These are phyloP conservation scores for Rhodomyrtus tomentosa DNA, from an alignment of 345 rosid genomes.

Conservation along the genomic window DNA sequence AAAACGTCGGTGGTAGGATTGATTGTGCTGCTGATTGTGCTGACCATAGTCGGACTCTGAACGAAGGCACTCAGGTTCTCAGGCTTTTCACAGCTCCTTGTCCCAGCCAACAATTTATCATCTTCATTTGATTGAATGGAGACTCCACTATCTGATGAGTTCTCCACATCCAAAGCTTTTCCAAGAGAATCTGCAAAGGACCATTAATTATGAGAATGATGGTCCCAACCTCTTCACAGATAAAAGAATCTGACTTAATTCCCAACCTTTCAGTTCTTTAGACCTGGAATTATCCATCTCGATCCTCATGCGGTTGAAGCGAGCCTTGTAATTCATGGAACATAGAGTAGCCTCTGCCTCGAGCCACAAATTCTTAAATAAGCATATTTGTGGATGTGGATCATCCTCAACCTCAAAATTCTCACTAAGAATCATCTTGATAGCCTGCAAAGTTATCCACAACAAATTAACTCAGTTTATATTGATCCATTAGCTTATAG, in stretches of 20 bases:
- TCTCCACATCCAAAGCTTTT: neutral
- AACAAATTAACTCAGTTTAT: neutral
- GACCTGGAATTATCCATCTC: slow-evolving; percentile 36
- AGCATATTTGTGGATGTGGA: slow-evolving; percentile 36
- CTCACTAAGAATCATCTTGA: slow-evolving; percentile 55
- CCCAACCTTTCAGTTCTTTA: slow-evolving; percentile 3
- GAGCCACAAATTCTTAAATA: slow-evolving; percentile 92
- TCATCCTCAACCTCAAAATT: slow-evolving; percentile 51
- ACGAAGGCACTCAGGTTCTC: neutral
- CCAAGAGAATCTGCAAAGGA: neutral
- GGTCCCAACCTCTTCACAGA: neutral
- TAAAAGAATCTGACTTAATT: neutral
- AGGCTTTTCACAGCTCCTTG: neutral
- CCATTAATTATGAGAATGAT: neutral
- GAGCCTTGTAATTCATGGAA: slow-evolving; percentile 54
- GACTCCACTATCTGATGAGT: neutral
- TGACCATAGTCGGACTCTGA: neutral
- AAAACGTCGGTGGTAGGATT: neutral
- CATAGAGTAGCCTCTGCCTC: slow-evolving; percentile 90
- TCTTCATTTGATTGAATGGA: neutral
- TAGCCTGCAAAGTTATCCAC: slow-evolving; percentile 36
- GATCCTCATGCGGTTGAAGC: slow-evolving; percentile 45
- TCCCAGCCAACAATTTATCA: neutral
- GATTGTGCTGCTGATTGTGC: neutral
- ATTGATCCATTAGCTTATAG: neutral